Conservation (phyloP, 805 yeast species). For the Saturnispora quitensis region DNA sequence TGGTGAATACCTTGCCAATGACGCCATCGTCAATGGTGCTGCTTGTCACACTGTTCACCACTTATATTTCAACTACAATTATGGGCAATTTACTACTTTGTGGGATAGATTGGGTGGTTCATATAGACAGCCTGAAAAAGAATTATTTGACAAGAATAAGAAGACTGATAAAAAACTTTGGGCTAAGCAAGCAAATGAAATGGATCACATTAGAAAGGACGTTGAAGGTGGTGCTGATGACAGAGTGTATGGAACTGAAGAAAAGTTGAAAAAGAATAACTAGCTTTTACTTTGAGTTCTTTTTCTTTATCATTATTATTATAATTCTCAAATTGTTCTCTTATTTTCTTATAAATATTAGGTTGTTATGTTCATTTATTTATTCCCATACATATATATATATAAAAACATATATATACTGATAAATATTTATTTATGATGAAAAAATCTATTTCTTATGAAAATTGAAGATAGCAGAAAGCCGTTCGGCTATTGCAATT, state of each 20-base stretch:
- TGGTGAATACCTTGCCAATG: conserved; percentile 89
- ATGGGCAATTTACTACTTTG: conserved; percentile 95
- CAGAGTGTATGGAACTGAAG: conserved; percentile 49
- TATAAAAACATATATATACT: neutral
- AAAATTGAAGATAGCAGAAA: neutral
- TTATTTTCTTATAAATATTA: neutral
- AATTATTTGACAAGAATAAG: conserved; percentile 58
- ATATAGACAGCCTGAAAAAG: conserved; percentile 85
- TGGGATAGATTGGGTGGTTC: conserved; percentile 97
- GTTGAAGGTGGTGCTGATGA: conserved; percentile 76
- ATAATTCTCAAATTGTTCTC: neutral
- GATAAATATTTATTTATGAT: neutral
- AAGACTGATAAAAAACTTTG: conserved; percentile 54
- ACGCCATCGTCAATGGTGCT: conserved; percentile 92
- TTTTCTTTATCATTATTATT: neutral
- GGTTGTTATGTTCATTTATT: neutral
- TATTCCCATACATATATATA: neutral
- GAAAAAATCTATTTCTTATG: neutral
- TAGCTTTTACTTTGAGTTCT: neutral
- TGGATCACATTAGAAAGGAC: conserved; percentile 68
- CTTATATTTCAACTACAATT: conserved; percentile 93
- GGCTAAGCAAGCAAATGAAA: conserved; percentile 59
- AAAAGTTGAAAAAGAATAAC: neutral
- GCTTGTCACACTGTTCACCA: conserved; percentile 98
- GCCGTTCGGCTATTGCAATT: conserved; percentile 27